phyloP scores from a whole-genome alignment of 1,284 basidiomycete species.

The Ganoderma sinense region DNA sequence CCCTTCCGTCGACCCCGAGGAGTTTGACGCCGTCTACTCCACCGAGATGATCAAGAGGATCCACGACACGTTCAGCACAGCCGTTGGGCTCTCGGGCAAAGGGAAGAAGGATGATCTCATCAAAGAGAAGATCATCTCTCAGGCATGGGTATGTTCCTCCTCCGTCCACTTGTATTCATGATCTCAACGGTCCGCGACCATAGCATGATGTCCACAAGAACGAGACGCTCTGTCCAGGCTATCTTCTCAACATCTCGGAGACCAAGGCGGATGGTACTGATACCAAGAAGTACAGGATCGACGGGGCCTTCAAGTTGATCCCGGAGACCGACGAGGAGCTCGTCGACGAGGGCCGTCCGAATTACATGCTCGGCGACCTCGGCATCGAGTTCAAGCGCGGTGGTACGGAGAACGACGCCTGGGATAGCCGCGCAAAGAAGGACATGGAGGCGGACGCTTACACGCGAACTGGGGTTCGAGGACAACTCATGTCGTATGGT shows the following conservation, averaged over 20 bases:
- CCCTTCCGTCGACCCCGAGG: not conserved
- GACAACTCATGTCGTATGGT: slow-evolving; percentile 9
- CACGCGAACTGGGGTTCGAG: not conserved
- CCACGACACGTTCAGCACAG: not conserved
- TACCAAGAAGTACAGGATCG: not conserved
- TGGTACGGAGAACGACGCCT: not conserved
- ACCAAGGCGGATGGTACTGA: not conserved
- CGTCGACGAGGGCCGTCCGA: not conserved
- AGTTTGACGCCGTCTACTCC: not conserved
- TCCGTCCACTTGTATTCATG: not conserved
- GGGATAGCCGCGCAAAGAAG: not conserved
- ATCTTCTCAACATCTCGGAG: not conserved
- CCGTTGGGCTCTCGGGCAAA: not conserved
- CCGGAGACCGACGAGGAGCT: not conserved
- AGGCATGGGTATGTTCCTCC: slow-evolving; percentile 1
- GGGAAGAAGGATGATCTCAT: not conserved
- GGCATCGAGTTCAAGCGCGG: slow-evolving; percentile 12
- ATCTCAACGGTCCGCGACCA: not conserved
- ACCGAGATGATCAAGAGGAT: not conserved
- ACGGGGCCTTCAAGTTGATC: slow-evolving; percentile 4
- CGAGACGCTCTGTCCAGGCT: not conserved
- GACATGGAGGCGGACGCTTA: not conserved
- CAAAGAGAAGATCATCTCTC: not conserved
- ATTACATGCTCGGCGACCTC: slow-evolving; percentile 1
- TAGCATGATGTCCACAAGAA: not conserved